Evolutionary conservation across 2,329 filamentous ascomycete genomes (phyloP).

Genomic region (Cladosporium sp.): DNA sequence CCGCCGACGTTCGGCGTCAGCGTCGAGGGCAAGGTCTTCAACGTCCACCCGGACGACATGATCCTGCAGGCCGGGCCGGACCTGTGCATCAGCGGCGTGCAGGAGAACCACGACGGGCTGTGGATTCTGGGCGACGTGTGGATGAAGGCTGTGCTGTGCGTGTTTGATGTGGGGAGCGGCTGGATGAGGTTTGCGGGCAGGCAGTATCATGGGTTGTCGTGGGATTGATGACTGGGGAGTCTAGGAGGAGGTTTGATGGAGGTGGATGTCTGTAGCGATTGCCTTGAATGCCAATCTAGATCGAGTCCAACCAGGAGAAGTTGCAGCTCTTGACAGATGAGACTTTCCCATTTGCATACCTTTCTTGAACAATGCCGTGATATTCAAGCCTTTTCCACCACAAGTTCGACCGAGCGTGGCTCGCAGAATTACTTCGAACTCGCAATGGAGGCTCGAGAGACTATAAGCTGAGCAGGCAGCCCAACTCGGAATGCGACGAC

Average conservation of each 20-base stretch:
- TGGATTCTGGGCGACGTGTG: constrained; percentile 43
- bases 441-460: too few species aligned
- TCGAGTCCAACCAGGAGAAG: too few species aligned
- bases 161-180: constrained; percentile 45
- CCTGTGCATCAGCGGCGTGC: constrained; percentile 30
- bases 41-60: constrained; percentile 26
- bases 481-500: too few species aligned
- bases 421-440: too few species aligned
- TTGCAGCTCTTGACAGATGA: too few species aligned
- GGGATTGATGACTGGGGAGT: background rate
- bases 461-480: too few species aligned
- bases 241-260: background rate
- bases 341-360: too few species aligned
- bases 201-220: constrained; percentile 18
- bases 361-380: too few species aligned
- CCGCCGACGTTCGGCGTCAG: constrained; percentile 37
- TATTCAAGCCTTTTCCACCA: too few species aligned
- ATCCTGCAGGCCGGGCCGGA: constrained; percentile 18
- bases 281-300: too few species aligned
- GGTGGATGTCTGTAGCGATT: too few species aligned
- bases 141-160: constrained; percentile 45
- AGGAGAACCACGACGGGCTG: constrained; percentile 26
- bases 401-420: too few species aligned
- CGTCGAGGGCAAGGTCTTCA: constrained; percentile 33
- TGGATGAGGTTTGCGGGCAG: constrained; percentile 43